A percentile compares a stretch with the other conserved stretches of the same genome.
These are phyloP conservation scores for Syncephalastrum contaminatum DNA, from an alignment of 371 early-diverging fungal genomes.

Conservation along the genomic window DNA sequence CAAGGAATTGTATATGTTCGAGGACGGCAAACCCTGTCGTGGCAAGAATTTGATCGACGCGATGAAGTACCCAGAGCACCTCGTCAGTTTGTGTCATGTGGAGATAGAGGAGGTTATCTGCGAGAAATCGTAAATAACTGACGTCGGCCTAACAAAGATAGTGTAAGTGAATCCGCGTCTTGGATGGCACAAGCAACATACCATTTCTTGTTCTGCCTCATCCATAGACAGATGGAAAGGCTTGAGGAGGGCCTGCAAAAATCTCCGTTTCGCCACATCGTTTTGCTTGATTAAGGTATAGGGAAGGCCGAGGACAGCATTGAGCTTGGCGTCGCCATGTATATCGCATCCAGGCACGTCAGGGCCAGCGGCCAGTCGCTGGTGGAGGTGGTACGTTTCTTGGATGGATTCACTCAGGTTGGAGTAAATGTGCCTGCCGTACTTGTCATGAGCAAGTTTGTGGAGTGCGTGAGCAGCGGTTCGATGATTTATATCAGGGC, in stretches of 20 bases:
- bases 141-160: conserved; percentile 43
- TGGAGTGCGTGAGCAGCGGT: conserved; percentile 74
- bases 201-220: conserved; percentile 9
- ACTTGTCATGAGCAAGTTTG: conserved; percentile 74
- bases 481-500: conserved; percentile 59
- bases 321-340: conserved; percentile 46
- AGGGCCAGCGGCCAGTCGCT: no score
- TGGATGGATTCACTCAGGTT: conserved; percentile 71
- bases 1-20: conserved; percentile 38
- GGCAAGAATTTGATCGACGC: conserved; percentile 68
- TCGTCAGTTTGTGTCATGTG: conserved; percentile 80
- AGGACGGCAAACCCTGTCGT: conserved; percentile 63
- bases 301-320: conserved; percentile 64
- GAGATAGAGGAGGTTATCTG: conserved; percentile 75
- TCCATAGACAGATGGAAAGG: conserved; percentile 49
- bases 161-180: not conserved
- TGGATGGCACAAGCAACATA: not conserved
- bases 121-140: conserved; percentile 70
- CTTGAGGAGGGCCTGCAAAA: conserved; percentile 67
- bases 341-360: no score
- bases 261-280: conserved; percentile 68
- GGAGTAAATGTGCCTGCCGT: conserved; percentile 79
- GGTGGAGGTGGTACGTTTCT: conserved; percentile 45
- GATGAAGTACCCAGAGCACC: conserved; percentile 67
- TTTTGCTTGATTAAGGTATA: conserved; percentile 70